Conservation (phyloP, 225 moss, liverwort and hornwort genomes). For the Anthoceros angustus region DNA sequence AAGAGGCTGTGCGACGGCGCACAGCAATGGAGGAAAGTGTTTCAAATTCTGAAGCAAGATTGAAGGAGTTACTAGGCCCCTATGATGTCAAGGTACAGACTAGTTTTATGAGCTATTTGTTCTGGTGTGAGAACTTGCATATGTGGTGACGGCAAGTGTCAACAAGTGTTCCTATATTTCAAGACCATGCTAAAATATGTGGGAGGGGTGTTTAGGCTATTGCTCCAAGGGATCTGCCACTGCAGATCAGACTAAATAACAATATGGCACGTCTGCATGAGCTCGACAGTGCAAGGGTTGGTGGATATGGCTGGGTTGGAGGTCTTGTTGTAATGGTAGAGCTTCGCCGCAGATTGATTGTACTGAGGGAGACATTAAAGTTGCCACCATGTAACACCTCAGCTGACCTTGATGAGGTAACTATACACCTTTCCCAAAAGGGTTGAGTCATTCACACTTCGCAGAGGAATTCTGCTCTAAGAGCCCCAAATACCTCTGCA, state of each 20-base stretch:
- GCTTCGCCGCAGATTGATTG: slow-evolving; percentile 25
- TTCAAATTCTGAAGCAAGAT: slow-evolving; percentile 16
- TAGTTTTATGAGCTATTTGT: background rate
- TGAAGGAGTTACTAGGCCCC: slow-evolving; percentile 21
- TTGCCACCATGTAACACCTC: slow-evolving; percentile 26
- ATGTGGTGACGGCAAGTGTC: too few species aligned
- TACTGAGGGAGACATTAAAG: slow-evolving; percentile 24
- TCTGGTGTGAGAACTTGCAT: background rate
- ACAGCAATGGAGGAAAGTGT: slow-evolving; percentile 32
- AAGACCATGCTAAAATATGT: too few species aligned
- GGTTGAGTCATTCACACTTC: background rate
- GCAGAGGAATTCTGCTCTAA: too few species aligned
- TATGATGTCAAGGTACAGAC: slow-evolving; percentile 16
- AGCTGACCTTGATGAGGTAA: slow-evolving; percentile 29
- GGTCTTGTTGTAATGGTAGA: slow-evolving; percentile 34
- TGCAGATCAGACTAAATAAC: slow-evolving; percentile 23
- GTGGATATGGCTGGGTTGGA: slow-evolving; percentile 32
- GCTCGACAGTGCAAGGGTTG: slow-evolving; percentile 23
- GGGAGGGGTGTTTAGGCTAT: slow-evolving; percentile 8
- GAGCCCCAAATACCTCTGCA: background rate
- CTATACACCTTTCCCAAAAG: too few species aligned
- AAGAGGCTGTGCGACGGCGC: slow-evolving; percentile 23
- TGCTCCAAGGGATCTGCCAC: slow-evolving; percentile 18
- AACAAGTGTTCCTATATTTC: too few species aligned
- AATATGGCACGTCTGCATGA: slow-evolving; percentile 27